Conservation (phyloP, 1,139 yeast genomes). For the Starmera stellimalicola region DNA sequence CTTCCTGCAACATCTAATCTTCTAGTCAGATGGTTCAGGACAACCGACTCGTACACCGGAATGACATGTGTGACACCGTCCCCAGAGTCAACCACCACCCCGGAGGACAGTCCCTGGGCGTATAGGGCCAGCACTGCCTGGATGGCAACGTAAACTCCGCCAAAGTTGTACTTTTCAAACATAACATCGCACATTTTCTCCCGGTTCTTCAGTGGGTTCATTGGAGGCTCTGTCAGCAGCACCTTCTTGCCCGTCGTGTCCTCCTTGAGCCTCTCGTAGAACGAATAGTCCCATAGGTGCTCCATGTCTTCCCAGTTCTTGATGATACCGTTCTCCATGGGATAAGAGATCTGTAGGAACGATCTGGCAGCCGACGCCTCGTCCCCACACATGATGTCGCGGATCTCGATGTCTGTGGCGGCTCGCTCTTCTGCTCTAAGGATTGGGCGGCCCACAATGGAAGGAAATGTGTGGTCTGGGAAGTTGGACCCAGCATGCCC, state of each 20-base stretch:
- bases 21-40: slow-evolving; percentile 83
- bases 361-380: slow-evolving; percentile 91
- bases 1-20: slow-evolving; percentile 97
- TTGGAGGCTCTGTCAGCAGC: slow-evolving; percentile 91
- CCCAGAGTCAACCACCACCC: slow-evolving; percentile 97
- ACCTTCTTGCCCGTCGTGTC: slow-evolving; percentile 74
- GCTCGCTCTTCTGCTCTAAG: slow-evolving; percentile 92
- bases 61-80: slow-evolving; percentile 96
- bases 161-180: slow-evolving; percentile 94
- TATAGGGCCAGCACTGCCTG: slow-evolving; percentile 96
- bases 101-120: slow-evolving; percentile 94
- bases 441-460: slow-evolving; percentile 96
- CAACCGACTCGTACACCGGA: slow-evolving; percentile 95
- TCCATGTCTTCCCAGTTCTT: slow-evolving; percentile 99
- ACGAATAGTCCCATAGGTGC: slow-evolving; percentile 96
- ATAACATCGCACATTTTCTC: slow-evolving; percentile 94
- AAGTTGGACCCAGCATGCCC: slow-evolving; percentile 96
- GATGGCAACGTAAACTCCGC: slow-evolving; percentile 95
- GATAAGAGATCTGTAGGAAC: slow-evolving; percentile 83
- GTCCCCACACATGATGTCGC: slow-evolving; percentile 96
- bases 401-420: slow-evolving; percentile 58
- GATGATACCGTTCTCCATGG: slow-evolving; percentile 98
- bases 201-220: slow-evolving; percentile 90
- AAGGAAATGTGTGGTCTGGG: slow-evolving; percentile 97
- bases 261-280: slow-evolving; percentile 79